Evolutionary conservation across 306 rosid species (phyloP), one percentile per base, ranked within the genome.

Genomic region (Medicago ruthenica): DNA sequence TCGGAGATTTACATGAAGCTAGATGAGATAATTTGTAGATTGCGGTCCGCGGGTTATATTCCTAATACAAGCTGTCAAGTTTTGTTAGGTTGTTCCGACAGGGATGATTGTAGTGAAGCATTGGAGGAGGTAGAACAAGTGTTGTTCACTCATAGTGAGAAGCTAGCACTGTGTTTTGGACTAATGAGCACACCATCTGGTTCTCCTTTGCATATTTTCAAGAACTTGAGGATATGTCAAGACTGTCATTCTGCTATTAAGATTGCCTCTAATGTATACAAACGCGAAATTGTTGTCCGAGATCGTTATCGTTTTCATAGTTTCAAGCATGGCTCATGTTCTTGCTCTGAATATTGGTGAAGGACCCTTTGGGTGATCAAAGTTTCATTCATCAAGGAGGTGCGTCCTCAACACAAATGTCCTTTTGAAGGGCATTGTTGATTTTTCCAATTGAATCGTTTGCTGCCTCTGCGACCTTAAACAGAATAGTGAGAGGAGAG

Each of bases 291-390:
- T 16, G 89, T 92, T 36, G 86, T 92, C 6, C 78, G 96, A 51
- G 93, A 89, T 83, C 91, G 97, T 15, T 86, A 83, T 57, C 86
- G 93, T 31, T 92, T 88, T 65, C 96, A 89, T 84, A 82, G 84
- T 79, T 92, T 92, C 86, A 88, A 85, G 82, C 84, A 84, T 50
- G 97, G 96, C 48, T 79, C 84, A 45, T 92, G 97, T 81, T 89
- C 97, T 65, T 92, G 97, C 67, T 88, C 85, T 37, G 93, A 89
- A 66, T 81, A 79, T 65, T 92, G 97, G 96, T 92, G 87, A 92
- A 63, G 14, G 21, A 37, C 31, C 63, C 31, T 41, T 51, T 14
- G 45, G 66, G 37, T 50, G 54, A 39, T 61, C 36, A 37, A 59
- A 45, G 53, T 61, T 74, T 47, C 79, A 74, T 60, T 62, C 48